Conservation (phyloP, 768 basidiomycete genomes). For the Dacryopinax spathularia region DNA sequence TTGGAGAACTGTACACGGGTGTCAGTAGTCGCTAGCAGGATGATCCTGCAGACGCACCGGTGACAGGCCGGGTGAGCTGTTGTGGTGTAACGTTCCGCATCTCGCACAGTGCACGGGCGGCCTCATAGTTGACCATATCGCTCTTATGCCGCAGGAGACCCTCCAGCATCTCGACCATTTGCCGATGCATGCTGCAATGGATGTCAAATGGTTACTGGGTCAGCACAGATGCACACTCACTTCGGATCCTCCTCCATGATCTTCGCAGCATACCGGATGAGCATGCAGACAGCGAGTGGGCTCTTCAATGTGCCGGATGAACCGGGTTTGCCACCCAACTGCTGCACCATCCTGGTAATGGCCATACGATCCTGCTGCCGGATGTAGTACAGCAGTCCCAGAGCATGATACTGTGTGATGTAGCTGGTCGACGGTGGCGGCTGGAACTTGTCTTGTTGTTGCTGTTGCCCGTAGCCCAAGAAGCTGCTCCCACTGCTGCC, state of each 20-base stretch:
- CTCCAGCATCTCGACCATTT: slow-evolving; percentile 87
- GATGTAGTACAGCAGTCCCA: slow-evolving; percentile 86
- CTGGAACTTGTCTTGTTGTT: slow-evolving; percentile 48
- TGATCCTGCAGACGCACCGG: slow-evolving; percentile 41
- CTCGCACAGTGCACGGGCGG: slow-evolving; percentile 92
- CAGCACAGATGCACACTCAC: slow-evolving; percentile 36
- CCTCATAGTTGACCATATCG: slow-evolving; percentile 99
- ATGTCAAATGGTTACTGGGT: slow-evolving; percentile 6
- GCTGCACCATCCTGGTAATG: slow-evolving; percentile 98
- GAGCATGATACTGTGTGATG: slow-evolving; percentile 92
- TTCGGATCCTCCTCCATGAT: slow-evolving; percentile 98
- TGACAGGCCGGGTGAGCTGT: slow-evolving; percentile 76
- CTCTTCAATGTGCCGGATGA: slow-evolving; percentile 78
- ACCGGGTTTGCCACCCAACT: slow-evolving; percentile 77
- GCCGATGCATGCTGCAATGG: slow-evolving; percentile 59
- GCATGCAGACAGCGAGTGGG: slow-evolving; percentile 95
- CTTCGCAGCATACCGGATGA: slow-evolving; percentile 96
- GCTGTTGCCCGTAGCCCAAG: slow-evolving; percentile 56
- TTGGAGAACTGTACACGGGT: slow-evolving; percentile 53
- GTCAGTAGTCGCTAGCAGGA: slow-evolving; percentile 9
- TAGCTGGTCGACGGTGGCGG: slow-evolving; percentile 77
- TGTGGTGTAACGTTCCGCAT: slow-evolving; percentile 68
- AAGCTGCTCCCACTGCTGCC: slow-evolving; percentile 37
- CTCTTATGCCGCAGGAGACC: slow-evolving; percentile 96
- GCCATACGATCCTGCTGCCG: slow-evolving; percentile 98